Evolutionary conservation across 2,329 filamentous ascomycete genomes (phyloP).

Genomic region (Monosporascus sp.): DNA sequence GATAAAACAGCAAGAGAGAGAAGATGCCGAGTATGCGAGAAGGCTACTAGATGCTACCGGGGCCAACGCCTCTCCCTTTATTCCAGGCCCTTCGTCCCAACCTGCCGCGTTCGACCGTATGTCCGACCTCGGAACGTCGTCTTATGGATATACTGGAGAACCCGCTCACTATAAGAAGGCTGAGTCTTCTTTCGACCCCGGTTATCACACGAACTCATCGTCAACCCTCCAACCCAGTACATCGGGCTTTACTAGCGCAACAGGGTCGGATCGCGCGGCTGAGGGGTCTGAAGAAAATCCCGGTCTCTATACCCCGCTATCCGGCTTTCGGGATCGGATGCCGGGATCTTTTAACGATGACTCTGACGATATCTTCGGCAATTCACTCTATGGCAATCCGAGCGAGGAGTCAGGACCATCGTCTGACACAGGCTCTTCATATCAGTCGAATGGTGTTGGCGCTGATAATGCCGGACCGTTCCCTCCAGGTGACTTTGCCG

Average conservation of each 20-base stretch:
- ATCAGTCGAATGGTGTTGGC: not conserved
- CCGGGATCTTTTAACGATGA: not conserved
- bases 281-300: not conserved
- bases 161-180: not conserved
- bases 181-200: not conserved
- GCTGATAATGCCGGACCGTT: not conserved
- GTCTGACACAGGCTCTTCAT: not conserved
- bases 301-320: not conserved
- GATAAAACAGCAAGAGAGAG: conserved; percentile 29
- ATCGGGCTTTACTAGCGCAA: not conserved
- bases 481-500: not conserved
- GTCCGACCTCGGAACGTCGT: conserved; percentile 2
- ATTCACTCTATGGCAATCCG: not conserved
- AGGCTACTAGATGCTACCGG: conserved; percentile 10
- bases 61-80: conserved; percentile 4
- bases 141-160: not conserved
- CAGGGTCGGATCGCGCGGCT: not conserved
- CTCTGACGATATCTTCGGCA: not conserved
- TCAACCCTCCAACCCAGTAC: not conserved
- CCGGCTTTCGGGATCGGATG: not conserved
- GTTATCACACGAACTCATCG: not conserved
- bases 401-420: not conserved
- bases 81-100: not conserved
- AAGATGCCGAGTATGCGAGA: conserved; percentile 22
- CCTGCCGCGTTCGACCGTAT: conserved; percentile 6